These are phyloP conservation scores for Aspergillus eucalypticola DNA, from an alignment of 2,329 filamentous ascomycete genomes.

Conservation along the genomic window DNA sequence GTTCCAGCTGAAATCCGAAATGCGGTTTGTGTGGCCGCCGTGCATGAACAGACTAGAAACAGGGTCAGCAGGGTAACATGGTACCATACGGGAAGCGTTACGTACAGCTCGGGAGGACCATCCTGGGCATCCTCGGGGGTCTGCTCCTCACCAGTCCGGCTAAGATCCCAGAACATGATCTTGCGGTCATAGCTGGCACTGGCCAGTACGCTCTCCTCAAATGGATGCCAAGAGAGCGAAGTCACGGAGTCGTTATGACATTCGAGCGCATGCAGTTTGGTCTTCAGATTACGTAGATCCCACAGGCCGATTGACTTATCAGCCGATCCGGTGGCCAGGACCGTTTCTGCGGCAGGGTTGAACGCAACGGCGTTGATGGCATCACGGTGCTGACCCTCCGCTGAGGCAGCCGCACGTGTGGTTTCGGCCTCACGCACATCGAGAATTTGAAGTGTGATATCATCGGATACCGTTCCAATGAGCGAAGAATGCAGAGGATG, in stretches of 20 bases:
- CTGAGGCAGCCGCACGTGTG: constrained; percentile 68
- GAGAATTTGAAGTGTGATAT: constrained; percentile 87
- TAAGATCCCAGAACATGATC: constrained; percentile 95
- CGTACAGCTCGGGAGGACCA: constrained; percentile 88
- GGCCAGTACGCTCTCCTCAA: constrained; percentile 82
- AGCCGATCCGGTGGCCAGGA: constrained; percentile 88
- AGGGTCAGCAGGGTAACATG: constrained; percentile 4
- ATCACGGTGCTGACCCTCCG: constrained; percentile 76
- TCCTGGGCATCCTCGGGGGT: constrained; percentile 93
- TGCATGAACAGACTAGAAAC: constrained; percentile 85
- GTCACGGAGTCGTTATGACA: constrained; percentile 89
- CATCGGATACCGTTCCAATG: constrained; percentile 92
- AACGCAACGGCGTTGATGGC: constrained; percentile 96
- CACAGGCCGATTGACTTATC: constrained; percentile 95
- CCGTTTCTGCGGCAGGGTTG: constrained; percentile 85
- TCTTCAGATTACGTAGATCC: constrained; percentile 88
- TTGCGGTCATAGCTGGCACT: constrained; percentile 91
- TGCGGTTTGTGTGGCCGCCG: constrained; percentile 93
- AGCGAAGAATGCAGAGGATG: constrained; percentile 82
- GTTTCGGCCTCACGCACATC: constrained; percentile 73
- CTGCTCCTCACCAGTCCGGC: constrained; percentile 89
- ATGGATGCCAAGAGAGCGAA: constrained; percentile 91
- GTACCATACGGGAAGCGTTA: constrained; percentile 25
- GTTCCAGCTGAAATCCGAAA: constrained; percentile 98
- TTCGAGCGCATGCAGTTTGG: constrained; percentile 85